Base-by-base conservation (phyloP, 495 filamentous ascomycete genomes). In the Neurospora sublineolata region DNA sequence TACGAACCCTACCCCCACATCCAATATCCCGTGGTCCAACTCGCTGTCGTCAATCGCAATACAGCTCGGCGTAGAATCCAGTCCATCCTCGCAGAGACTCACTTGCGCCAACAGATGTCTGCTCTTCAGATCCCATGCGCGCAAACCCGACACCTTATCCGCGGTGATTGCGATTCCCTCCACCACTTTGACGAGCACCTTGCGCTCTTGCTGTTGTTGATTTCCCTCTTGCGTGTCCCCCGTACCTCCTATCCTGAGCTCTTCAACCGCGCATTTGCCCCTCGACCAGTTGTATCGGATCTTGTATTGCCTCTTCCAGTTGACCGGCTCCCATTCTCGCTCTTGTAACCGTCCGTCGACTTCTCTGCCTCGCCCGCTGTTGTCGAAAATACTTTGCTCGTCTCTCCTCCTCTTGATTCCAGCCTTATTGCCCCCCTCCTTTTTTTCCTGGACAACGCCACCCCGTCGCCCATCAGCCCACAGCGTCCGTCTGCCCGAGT, bases 291-390 rank as follows among this genome's bases (percentile, higher is more conserved):
- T 98, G 77, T 97, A 91, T 69, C 92, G 87, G 40, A 97, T 85
- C 76, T 91, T 93, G 80, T 94, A 99, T 75, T 95, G 91, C 69
- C 86, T 85, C 83, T 97, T 97, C 95, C 95, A 99, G 79, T 85
- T 73, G 68, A 81, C 75, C 82, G 82, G 71, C 30, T 79, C 73
- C 27, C 39, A 68, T 71, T 20, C 64, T 23, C 52, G 58, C 44
- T 20, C 67, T 33, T 64, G 52, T 36, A 33, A 36, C 52, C 52
- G 3, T 18, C 2, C 5, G 12, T 64, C 52, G 8, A 2, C 27
- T 30, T 64, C 5, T 64, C 1, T 9, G 0, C 52, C 52, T 30
- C 16, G 27, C 14, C 3, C 52, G 27, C 1, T 30, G 14, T 16
- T 33, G 52, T 64, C 27, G 12, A 64, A 7, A 16, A 14, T 8